Evolutionary conservation across 164 flowering plant species (phyloP).

Genomic region (Aristolochia contorta): DNA sequence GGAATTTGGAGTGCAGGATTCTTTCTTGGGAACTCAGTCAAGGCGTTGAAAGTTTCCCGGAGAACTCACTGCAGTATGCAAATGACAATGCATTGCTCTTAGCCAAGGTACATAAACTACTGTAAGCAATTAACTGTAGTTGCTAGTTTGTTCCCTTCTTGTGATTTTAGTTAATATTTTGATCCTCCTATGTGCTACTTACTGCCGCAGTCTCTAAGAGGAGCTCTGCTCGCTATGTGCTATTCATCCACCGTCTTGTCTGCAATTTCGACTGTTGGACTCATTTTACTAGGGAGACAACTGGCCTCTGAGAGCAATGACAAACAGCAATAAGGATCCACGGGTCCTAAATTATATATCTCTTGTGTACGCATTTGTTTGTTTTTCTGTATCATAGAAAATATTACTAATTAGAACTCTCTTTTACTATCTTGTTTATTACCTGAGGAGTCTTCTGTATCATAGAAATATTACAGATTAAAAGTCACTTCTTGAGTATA

Average conservation of each 20-base stretch:
- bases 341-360: too few species aligned
- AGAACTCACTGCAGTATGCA: constrained; percentile 77
- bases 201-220: constrained; percentile 74
- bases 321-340: constrained; percentile 28
- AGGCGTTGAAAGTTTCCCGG: constrained; percentile 73
- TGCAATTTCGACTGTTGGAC: constrained; percentile 45
- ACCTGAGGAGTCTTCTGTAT: too few species aligned
- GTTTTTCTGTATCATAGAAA: too few species aligned
- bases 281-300: constrained; percentile 55
- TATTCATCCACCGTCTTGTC: constrained; percentile 62
- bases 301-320: constrained; percentile 27
- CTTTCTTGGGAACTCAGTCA: constrained; percentile 73
- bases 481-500: too few species aligned
- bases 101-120: constrained; percentile 35
- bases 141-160: background rate
- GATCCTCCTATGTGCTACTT: background rate
- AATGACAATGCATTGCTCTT: constrained; percentile 82
- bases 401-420: too few species aligned
- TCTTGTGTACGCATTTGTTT: too few species aligned
- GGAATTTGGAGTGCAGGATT: constrained; percentile 31
- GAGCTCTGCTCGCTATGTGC: constrained; percentile 52
- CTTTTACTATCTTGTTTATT: too few species aligned
- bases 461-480: too few species aligned
- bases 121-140: too few species aligned
- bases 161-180: background rate